Percentiles rank a stretch among this genome's conserved stretches.
Evolutionary conservation across 768 basidiomycete genomes (phyloP).

Genomic region (Tulasnella calospora): DNA sequence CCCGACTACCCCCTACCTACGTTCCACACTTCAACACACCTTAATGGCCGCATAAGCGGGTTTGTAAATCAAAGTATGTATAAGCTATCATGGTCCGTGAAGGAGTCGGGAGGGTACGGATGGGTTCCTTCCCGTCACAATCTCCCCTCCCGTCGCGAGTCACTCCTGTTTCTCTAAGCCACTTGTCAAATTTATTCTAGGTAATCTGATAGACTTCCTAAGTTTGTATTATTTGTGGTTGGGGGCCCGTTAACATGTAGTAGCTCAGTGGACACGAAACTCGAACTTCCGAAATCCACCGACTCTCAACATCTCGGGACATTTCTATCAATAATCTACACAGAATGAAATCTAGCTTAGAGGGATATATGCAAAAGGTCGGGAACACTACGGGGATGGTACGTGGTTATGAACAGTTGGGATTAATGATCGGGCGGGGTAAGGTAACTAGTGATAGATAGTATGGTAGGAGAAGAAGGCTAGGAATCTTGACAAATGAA

Average conservation of each 20-base stretch:
- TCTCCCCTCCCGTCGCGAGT: too few relatives aligned
- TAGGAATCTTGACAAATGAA: not conserved
- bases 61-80: not conserved
- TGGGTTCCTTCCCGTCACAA: too few relatives aligned
- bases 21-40: not conserved
- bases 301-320: too few relatives aligned
- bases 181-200: too few relatives aligned
- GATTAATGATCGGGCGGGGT: not conserved
- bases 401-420: not conserved
- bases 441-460: not conserved
- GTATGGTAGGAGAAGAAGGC: not conserved
- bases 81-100: too few relatives aligned
- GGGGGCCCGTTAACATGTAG: too few relatives aligned
- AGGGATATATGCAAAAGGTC: not conserved
- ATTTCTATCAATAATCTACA: not conserved
- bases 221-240: too few relatives aligned
- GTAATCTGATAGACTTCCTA: too few relatives aligned
- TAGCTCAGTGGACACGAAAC: too few relatives aligned
- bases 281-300: too few relatives aligned
- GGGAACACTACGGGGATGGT: not conserved
- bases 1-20: not conserved
- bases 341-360: not conserved
- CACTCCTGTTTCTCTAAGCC: too few relatives aligned
- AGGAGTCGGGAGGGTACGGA: too few relatives aligned
- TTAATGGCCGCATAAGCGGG: not conserved